phyloP scores from a whole-genome alignment of 2,329 filamentous ascomycete species.

The Colletotrichum zoysiae region DNA sequence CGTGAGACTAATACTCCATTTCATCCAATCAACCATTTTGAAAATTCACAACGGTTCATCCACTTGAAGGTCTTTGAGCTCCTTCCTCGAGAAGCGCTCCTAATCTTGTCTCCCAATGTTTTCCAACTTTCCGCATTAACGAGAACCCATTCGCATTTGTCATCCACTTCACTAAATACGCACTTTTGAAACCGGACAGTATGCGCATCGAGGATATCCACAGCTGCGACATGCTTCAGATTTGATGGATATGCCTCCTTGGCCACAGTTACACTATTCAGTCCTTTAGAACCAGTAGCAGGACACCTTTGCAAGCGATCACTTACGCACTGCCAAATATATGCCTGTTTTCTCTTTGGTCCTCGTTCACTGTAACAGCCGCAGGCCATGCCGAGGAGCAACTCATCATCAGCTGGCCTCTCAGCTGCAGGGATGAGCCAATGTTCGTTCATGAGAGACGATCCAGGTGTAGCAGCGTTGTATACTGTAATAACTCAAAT shows the following conservation, averaged over 20 bases:
- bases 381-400: background rate
- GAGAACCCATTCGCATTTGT: background rate
- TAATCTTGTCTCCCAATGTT: background rate
- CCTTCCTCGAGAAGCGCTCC: too few species aligned
- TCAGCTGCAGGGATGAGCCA: background rate
- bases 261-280: background rate
- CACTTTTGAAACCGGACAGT: background rate
- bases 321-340: slow-evolving; percentile 4
- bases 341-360: background rate
- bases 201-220: background rate
- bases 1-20: too few species aligned
- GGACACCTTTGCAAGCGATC: background rate
- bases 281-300: background rate
- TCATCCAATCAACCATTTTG: too few species aligned
- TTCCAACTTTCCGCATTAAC: background rate
- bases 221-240: background rate
- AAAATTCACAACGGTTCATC: too few species aligned
- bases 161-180: background rate
- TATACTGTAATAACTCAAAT: background rate
- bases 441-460: too few species aligned
- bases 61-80: too few species aligned
- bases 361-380: background rate
- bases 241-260: background rate
- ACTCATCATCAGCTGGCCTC: background rate
- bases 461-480: background rate